A percentile compares a stretch with the other conserved stretches of the same genome.
Conservation (phyloP, 23 red algal genomes). For the Cyanidioschyzon merolae region DNA sequence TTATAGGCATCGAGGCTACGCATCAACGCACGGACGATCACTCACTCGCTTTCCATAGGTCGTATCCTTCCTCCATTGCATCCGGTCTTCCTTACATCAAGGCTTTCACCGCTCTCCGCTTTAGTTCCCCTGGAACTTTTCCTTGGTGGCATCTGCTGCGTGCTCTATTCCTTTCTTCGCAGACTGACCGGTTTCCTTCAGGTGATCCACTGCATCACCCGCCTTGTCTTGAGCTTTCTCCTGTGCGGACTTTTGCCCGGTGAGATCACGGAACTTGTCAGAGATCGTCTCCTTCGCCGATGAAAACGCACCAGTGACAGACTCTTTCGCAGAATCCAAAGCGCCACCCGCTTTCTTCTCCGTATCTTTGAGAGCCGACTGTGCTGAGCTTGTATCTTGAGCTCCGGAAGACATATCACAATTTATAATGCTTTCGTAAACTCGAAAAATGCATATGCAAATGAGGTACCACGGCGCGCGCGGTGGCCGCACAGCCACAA, state of each 20-base stretch:
- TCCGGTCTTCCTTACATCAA: too few relatives aligned
- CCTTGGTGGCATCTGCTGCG: neutral
- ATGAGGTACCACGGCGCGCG: too few relatives aligned
- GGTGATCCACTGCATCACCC: neutral
- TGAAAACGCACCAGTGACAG: neutral
- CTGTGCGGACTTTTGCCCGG: conserved; percentile 15
- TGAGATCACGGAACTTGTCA: neutral
- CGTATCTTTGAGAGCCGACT: neutral
- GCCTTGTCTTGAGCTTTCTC: conserved; percentile 13
- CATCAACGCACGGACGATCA: too few relatives aligned
- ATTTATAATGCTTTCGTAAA: too few relatives aligned
- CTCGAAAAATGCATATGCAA: too few relatives aligned
- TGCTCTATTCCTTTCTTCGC: conserved; percentile 3
- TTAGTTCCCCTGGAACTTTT: neutral
- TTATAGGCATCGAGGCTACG: too few relatives aligned
- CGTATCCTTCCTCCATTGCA: too few relatives aligned
- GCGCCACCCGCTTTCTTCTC: neutral
- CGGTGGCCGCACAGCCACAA: too few relatives aligned
- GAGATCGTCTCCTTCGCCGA: conserved; percentile 9
- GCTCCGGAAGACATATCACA: neutral
- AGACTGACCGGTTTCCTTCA: neutral
- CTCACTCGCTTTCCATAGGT: too few relatives aligned
- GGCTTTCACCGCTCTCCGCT: too few relatives aligned
- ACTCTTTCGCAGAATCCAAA: neutral
- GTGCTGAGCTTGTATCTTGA: neutral